Conservation (phyloP, 108 stramenopile species). For the Aurantiochytrium sp. region DNA sequence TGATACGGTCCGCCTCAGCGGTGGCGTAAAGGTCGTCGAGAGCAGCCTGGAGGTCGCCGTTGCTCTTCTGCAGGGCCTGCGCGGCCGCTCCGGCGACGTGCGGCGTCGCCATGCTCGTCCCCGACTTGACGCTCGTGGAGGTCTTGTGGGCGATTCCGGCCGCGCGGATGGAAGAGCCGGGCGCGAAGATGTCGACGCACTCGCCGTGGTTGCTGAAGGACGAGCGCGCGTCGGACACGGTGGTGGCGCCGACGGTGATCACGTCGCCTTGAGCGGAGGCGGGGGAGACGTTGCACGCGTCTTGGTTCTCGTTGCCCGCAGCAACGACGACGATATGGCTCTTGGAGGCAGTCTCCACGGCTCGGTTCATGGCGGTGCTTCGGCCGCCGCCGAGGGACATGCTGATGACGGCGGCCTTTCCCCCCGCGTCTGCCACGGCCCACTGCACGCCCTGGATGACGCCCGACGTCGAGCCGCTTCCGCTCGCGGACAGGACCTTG, state of each 20-base stretch:
- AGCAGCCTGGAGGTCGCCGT: background rate
- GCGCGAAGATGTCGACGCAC: constrained; percentile 35
- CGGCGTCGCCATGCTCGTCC: constrained; percentile 22
- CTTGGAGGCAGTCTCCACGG: background rate
- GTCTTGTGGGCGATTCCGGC: background rate
- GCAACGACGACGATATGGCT: background rate
- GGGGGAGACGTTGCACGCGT: constrained; percentile 21
- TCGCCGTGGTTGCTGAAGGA: background rate
- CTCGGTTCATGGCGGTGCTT: background rate
- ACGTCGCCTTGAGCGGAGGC: background rate
- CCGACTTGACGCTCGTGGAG: background rate
- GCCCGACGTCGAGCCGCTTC: background rate
- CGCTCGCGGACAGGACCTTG: background rate
- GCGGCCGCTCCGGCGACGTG: background rate
- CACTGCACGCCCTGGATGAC: background rate
- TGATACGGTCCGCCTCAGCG: no score
- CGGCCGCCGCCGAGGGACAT: constrained; percentile 26
- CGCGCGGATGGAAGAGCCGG: background rate
- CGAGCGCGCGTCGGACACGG: background rate
- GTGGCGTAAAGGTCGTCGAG: background rate
- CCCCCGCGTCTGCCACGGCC: background rate
- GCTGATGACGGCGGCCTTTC: background rate
- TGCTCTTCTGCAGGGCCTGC: background rate
- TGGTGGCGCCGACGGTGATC: background rate
- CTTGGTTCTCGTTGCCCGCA: constrained; percentile 21